A percentile compares a stretch with the other conserved stretches of the same genome.
Conservation (phyloP, 1,284 basidiomycete species). For the Marasmius oreades region DNA sequence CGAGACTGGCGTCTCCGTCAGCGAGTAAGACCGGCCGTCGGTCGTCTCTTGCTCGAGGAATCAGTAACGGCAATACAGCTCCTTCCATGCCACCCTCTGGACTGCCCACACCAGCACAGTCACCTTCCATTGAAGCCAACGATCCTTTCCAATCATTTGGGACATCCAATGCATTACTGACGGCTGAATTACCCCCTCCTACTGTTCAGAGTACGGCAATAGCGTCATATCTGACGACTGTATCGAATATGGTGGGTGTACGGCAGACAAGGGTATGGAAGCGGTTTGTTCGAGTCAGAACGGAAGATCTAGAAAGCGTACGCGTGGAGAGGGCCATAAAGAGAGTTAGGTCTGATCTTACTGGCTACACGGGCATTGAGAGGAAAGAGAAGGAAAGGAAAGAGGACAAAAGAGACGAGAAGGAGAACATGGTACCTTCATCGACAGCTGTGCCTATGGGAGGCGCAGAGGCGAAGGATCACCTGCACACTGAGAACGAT, state of each 20-base stretch:
- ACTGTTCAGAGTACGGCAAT: slow-evolving; percentile 62
- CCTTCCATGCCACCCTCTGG: slow-evolving; percentile 24
- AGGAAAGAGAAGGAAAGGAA: slow-evolving; percentile 9
- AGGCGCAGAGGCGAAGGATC: slow-evolving; percentile 29
- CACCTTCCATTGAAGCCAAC: slow-evolving; percentile 50
- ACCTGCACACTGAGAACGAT: slow-evolving; percentile 17
- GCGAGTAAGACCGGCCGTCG: slow-evolving; percentile 30
- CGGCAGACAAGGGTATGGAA: slow-evolving; percentile 74
- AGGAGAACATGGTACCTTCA: slow-evolving; percentile 21
- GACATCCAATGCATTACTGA: slow-evolving; percentile 21
- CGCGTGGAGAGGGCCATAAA: slow-evolving; percentile 85
- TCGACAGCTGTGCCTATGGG: slow-evolving; percentile 16
- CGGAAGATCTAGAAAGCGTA: slow-evolving; percentile 83
- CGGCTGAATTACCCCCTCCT: slow-evolving; percentile 22
- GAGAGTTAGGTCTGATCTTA: slow-evolving; percentile 81
- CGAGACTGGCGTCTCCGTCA: slow-evolving; percentile 68
- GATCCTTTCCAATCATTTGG: slow-evolving; percentile 58
- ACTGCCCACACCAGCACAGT: slow-evolving; percentile 34
- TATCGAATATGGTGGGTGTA: slow-evolving; percentile 65
- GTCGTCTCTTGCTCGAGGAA: not conserved
- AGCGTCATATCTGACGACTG: slow-evolving; percentile 73
- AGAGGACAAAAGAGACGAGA: slow-evolving; percentile 19
- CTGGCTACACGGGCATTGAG: slow-evolving; percentile 51
- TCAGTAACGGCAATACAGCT: not conserved
- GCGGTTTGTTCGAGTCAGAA: slow-evolving; percentile 80